phyloP scores from a whole-genome alignment of 2,329 filamentous ascomycete genomes.

The Botrytis cinerea region DNA sequence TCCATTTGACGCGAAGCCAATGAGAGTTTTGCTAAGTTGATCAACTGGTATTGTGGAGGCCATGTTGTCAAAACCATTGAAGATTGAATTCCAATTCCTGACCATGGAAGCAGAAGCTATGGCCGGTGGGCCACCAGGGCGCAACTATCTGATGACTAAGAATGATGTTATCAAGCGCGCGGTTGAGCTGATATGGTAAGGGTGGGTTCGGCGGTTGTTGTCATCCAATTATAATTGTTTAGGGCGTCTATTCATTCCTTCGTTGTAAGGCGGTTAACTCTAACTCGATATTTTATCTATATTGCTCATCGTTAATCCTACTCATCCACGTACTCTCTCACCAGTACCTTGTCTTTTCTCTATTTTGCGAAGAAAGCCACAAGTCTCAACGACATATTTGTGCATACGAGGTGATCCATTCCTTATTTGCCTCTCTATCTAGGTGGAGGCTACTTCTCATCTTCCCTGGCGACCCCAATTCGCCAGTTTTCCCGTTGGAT shows the following conservation, averaged over 20 bases:
- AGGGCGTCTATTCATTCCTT: not conserved
- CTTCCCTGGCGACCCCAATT: conserved; percentile 23
- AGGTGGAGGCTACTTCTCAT: conserved; percentile 12
- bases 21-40: conserved; percentile 58
- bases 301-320: not conserved
- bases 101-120: conserved; percentile 9
- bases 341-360: not conserved
- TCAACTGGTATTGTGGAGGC: conserved; percentile 26
- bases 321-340: not conserved
- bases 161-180: not conserved
- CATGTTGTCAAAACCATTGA: conserved; percentile 32
- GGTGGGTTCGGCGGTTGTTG: no score
- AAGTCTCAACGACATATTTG: not conserved
- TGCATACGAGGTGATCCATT: not conserved
- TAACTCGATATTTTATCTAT: not conserved
- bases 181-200: not conserved
- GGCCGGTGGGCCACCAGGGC: no score
- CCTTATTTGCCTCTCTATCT: conserved; percentile 10
- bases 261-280: not conserved
- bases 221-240: not conserved
- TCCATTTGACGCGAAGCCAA: conserved; percentile 59
- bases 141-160: conserved; percentile 8
- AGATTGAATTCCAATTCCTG: not conserved
- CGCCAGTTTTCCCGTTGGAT: conserved; percentile 6
- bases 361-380: not conserved